Conservation (phyloP, 768 basidiomycete species). For the Ephemerocybe angulata region DNA sequence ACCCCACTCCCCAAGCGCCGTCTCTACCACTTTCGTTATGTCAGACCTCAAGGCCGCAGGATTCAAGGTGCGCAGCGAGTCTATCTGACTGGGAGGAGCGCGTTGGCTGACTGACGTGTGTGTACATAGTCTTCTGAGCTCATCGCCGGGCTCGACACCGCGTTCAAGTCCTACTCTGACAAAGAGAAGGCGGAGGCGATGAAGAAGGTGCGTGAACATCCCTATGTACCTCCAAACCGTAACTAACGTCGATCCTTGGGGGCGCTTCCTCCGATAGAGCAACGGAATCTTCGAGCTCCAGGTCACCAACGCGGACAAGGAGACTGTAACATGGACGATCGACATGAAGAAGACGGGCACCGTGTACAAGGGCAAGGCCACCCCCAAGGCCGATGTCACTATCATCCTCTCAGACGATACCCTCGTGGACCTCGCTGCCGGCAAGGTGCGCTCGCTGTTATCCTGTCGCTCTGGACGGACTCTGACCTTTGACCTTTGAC, state of each 20-base stretch:
- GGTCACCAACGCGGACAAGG: slow-evolving; percentile 67
- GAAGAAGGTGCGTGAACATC: slow-evolving; percentile 56
- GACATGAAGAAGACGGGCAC: slow-evolving; percentile 84
- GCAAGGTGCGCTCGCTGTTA: slow-evolving; percentile 49
- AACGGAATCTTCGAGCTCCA: slow-evolving; percentile 87
- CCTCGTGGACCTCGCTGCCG: slow-evolving; percentile 64
- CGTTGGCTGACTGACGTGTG: neutral
- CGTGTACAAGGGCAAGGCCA: slow-evolving; percentile 69
- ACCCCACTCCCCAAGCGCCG: neutral
- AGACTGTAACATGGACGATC: slow-evolving; percentile 83
- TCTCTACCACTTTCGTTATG: slow-evolving; percentile 14
- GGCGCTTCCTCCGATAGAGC: slow-evolving; percentile 41
- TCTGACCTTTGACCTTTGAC: neutral
- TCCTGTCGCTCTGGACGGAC: neutral
- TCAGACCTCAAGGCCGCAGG: slow-evolving; percentile 62
- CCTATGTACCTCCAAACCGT: neutral
- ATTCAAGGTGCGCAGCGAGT: slow-evolving; percentile 55
- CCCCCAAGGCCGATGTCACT: slow-evolving; percentile 79
- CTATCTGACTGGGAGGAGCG: neutral
- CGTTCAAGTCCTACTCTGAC: slow-evolving; percentile 53
- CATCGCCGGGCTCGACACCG: slow-evolving; percentile 47
- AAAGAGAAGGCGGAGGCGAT: slow-evolving; percentile 64
- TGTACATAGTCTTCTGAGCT: slow-evolving; percentile 59
- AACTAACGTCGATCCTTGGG: neutral
- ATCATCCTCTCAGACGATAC: slow-evolving; percentile 76